Base-by-base conservation (phyloP, 129 eudicot species). In the Kitagawia praeruptora region DNA sequence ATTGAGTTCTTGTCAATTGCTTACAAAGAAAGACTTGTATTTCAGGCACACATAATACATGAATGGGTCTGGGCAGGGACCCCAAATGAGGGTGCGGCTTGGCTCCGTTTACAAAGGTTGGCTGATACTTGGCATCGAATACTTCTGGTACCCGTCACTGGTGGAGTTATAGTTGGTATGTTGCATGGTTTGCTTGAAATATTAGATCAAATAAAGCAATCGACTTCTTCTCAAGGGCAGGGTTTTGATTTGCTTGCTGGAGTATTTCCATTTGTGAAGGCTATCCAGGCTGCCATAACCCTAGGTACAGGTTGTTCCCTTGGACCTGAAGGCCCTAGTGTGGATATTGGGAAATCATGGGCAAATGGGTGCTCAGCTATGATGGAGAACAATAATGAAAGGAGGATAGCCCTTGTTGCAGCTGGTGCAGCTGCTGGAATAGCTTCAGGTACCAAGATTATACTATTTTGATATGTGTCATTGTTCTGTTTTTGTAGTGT, bases 41-140 rank as follows among this genome's bases (percentile, higher is more conserved):
- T 44, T 85, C 63, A 95, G 99, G 99, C 91, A 74, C 99, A 95
- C 85, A 85, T 92, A 75, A 83, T 95, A 88, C 99, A 92, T 88
- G 97, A 93, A 84, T 92, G 97, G 97, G 96, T 92, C 27, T 95
- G 99, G 99, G 99, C 99, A 70, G 99, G 99, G 75, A 95, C 99
- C 49, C 99, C 99, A 58, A 90, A 92, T 19, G 99, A 95, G 77
- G 99, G 99, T 78, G 99, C 99, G 83, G 96, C 99, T 75, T 95
- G 99, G 99, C 90, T 95, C 46, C 93, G 97, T 23, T 72, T 95
- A 78, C 97, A 95, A 82, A 86, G 95, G 75, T 79, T 92, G 78
- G 96, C 93, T 49, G 99, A 92, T 83, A 95, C 99, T 5, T 95
- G 99, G 99, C 99, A 95, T 80, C 85, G 99, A 78, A 92, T 92